Base-by-base conservation (phyloP, 2,329 filamentous ascomycete species). In the Daldinia sp. region DNA sequence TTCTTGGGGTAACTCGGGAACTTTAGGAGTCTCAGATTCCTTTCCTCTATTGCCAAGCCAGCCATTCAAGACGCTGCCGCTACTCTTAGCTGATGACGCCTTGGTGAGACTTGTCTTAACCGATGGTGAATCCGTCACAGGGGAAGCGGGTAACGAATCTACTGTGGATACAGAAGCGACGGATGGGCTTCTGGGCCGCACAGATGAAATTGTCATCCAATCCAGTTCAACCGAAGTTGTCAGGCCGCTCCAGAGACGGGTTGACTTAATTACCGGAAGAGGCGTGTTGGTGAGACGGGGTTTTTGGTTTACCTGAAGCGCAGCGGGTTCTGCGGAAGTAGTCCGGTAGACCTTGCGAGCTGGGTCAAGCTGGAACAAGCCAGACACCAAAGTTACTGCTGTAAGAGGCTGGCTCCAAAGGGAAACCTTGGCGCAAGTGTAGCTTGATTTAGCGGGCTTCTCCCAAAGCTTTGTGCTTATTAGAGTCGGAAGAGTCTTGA, bases 291-390 rank as follows among this genome's bases (percentile, higher is more conserved):
- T 66, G 45, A 69, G 67, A 49, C 77, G 75, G 58, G 70, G 70
- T 65, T 75, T 79, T 59, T 75, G 73, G 37, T 58, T 53, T 62
- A 78, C 76, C 32, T 71, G 58, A 8, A 79, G 61, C n/a, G 75
- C 75, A n/a, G 72, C 75, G 17, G 76, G 75, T 10, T 73, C 69
- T 15, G 72, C 71, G 3, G 68, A 66, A 21, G 77, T 77, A 9
- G 72, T 76, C 27, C 74, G 72, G 63, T 73, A 77, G 34, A 64
- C 62, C 27, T 67, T 70, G 43, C 74, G 72, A 51, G 64, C 72
- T 17, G 70, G 58, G 55, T 77, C 72, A n/a, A 76, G 69, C 52
- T 73, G 68, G 50, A 77, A 74, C 13, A 79, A 71, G 13, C 72
- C 68, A 43, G 58, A 34, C 8, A 64, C 30, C 9, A 23, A 35